phyloP scores from a whole-genome alignment of 176 grass and related monocot genomes.

The Phyllostachys edulis region DNA sequence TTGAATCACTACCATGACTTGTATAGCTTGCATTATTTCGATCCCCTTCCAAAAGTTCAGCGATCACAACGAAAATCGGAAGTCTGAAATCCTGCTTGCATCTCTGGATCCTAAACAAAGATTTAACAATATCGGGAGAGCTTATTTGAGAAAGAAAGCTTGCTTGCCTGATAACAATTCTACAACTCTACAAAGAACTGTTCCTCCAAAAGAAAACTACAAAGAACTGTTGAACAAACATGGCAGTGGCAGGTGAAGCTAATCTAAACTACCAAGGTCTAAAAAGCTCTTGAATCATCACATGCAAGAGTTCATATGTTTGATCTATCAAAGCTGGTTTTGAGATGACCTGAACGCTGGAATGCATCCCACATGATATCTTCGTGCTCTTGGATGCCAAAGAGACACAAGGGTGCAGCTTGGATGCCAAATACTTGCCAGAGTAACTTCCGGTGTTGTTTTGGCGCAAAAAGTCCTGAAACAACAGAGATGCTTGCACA shows the following conservation, averaged over 20 bases:
- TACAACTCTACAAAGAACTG: background rate
- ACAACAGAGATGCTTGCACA: conserved; percentile 20
- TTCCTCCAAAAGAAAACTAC: background rate
- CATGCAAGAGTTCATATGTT: background rate
- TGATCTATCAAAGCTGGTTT: conserved; percentile 3
- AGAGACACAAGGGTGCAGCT: conserved; percentile 75
- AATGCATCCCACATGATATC: conserved; percentile 97
- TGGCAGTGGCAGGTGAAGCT: background rate
- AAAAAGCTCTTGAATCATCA: background rate
- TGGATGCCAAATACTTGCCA: conserved; percentile 86
- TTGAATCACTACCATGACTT: no score
- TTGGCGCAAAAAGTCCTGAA: conserved; percentile 90
- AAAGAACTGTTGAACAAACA: background rate
- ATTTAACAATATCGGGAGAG: background rate
- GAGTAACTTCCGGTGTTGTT: conserved; percentile 94
- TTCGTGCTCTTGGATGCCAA: conserved; percentile 86
- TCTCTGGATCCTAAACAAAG: background rate
- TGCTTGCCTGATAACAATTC: background rate
- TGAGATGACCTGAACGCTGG: conserved; percentile 65
- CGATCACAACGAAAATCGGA: background rate
- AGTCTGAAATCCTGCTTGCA: background rate
- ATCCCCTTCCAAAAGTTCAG: background rate
- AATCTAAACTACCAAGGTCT: background rate
- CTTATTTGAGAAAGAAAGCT: conserved; percentile 8
- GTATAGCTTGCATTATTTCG: background rate